These are phyloP conservation scores for Sugiyamaella sp. DNA, from an alignment of 1,139 yeast species.

Conservation along the genomic window DNA sequence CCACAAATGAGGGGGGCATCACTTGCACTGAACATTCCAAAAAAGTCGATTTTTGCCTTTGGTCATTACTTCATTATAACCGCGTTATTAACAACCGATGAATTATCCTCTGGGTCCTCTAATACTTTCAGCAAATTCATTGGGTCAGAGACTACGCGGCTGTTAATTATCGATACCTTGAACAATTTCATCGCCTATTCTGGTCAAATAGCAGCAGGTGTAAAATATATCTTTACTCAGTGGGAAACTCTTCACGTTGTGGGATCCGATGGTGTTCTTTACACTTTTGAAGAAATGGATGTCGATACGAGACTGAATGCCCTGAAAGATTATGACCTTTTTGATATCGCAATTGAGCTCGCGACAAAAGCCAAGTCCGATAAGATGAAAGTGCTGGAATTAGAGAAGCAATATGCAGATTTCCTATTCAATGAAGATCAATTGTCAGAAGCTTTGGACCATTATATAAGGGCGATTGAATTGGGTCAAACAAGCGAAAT, in stretches of 20 bases:
- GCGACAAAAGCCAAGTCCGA: conserved; percentile 55
- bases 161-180: conserved; percentile 62
- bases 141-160: conserved; percentile 45
- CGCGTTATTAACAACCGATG: conserved; percentile 40
- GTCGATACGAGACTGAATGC: conserved; percentile 69
- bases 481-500: conserved; percentile 65
- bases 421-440: conserved; percentile 67
- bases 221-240: conserved; percentile 57
- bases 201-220: conserved; percentile 64
- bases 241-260: conserved; percentile 63
- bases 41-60: conserved; percentile 54
- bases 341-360: conserved; percentile 69
- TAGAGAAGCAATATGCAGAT: conserved; percentile 63
- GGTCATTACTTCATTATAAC: conserved; percentile 58
- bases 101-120: conserved; percentile 23
- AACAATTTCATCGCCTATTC: conserved; percentile 74
- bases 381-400: conserved; percentile 44
- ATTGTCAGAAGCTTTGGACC: conserved; percentile 67
- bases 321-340: conserved; percentile 70
- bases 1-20: conserved; percentile 59
- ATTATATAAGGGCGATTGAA: conserved; percentile 60
- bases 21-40: conserved; percentile 60
- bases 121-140: conserved; percentile 33
- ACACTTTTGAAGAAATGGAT: conserved; percentile 67
- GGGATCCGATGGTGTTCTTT: conserved; percentile 75